A percentile compares a stretch with the other conserved stretches of the same genome.
These are phyloP conservation scores for Dioszegia hungarica DNA, from an alignment of 768 basidiomycete species.

Conservation along the genomic window DNA sequence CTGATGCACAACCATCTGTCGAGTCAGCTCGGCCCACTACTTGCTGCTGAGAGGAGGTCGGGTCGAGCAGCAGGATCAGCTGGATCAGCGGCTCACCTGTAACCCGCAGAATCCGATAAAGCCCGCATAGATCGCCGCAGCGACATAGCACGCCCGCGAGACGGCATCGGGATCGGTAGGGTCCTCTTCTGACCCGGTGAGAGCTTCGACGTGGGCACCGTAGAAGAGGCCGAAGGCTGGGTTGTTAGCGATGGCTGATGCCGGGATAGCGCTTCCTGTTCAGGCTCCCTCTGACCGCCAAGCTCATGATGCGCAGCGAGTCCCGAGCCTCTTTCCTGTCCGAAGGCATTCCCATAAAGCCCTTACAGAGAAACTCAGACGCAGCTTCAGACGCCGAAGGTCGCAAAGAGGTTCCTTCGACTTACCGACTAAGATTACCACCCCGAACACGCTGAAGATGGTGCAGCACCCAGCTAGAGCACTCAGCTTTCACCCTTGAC, in stretches of 20 bases:
- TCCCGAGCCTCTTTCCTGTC: not conserved
- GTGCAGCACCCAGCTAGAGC: conserved; percentile 46
- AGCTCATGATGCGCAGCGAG: no score
- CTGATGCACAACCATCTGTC: conserved; percentile 44
- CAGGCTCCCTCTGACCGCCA: no score
- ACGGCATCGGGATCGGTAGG: conserved; percentile 48
- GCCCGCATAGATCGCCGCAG: conserved; percentile 49
- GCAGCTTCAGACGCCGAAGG: not conserved
- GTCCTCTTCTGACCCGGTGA: conserved; percentile 49
- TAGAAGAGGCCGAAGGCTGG: conserved; percentile 47
- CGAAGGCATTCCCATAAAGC: no score
- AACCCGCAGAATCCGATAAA: conserved; percentile 50
- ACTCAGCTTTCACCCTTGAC: conserved; percentile 8
- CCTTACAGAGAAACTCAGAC: no score
- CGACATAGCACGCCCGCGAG: conserved; percentile 49
- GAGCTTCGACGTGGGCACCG: conserved; percentile 46
- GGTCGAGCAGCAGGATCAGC: not conserved
- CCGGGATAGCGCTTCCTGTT: no score
- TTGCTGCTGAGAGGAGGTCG: not conserved
- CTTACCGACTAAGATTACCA: conserved; percentile 47
- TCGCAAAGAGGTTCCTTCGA: not conserved
- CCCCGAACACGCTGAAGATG: conserved; percentile 47
- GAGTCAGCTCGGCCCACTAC: not conserved
- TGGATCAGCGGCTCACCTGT: conserved; percentile 41
- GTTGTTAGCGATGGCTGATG: not conserved